These are phyloP conservation scores for Fusarium xylarioides DNA, from an alignment of 2,329 filamentous ascomycete species.

Conservation along the genomic window DNA sequence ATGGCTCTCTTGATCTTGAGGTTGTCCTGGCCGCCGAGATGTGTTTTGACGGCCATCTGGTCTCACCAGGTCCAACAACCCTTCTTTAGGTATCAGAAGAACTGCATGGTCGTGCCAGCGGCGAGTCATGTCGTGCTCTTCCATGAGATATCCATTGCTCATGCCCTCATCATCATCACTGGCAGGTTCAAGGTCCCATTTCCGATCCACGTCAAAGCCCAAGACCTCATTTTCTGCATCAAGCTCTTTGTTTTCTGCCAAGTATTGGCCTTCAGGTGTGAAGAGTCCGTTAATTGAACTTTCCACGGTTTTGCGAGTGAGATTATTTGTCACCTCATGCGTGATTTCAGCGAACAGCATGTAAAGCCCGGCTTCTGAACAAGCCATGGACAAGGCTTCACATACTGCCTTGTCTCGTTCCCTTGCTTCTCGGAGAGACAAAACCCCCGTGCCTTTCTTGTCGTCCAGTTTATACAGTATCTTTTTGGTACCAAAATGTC, in stretches of 20 bases:
- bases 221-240: slow-evolving; percentile 12
- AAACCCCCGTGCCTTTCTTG: background rate
- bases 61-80: background rate
- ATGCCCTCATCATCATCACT: slow-evolving; percentile 1
- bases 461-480: slow-evolving; percentile 15
- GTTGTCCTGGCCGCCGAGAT: background rate
- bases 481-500: background rate
- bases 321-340: background rate
- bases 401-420: slow-evolving; percentile 6
- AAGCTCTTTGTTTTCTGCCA: background rate
- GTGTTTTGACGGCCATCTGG: background rate
- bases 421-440: background rate
- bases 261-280: background rate
- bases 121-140: background rate
- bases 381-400: background rate
- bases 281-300: slow-evolving; percentile 4
- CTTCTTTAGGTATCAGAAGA: slow-evolving; percentile 7
- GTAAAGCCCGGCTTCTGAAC: slow-evolving; percentile 5
- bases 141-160: background rate
- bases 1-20: background rate
- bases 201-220: background rate
- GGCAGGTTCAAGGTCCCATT: background rate
- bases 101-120: slow-evolving; percentile 10
- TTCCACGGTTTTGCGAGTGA: background rate
- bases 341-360: slow-evolving; percentile 20